phyloP scores from a whole-genome alignment of 176 grass and related monocot species.

The Hordeum vulgare region MorexV3_pseudomolecules_assembly NC_058519.1:646263073-646263572 shows the following conservation, averaged over 20 bases:
- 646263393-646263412: constrained; percentile 74
- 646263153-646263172: constrained; percentile 62
- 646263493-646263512: constrained; percentile 79
- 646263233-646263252: background rate
- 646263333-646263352: constrained; percentile 94
- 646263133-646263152: constrained; percentile 93
- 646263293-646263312: background rate
- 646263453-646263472: constrained; percentile 97
- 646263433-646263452: constrained; percentile 77
- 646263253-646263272: background rate
- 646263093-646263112: background rate
- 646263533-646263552: constrained; percentile 92
- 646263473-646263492: constrained; percentile 80
- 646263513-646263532: constrained; percentile 76
- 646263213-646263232: constrained; percentile 88
- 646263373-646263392: constrained; percentile 78
- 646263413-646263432: constrained; percentile 58
- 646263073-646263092: background rate
- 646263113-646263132: constrained; percentile 90
- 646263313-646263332: constrained; percentile 79
- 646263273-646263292: background rate
- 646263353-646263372: constrained; percentile 69
- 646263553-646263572: constrained; percentile 55
- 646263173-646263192: constrained; percentile 70
- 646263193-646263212: constrained; percentile 95